A percentile compares a stretch with the other conserved stretches of the same genome.
These are phyloP conservation scores for Mimosa bimucronata DNA, from an alignment of 306 rosid species.

Conservation along the genomic window DNA sequence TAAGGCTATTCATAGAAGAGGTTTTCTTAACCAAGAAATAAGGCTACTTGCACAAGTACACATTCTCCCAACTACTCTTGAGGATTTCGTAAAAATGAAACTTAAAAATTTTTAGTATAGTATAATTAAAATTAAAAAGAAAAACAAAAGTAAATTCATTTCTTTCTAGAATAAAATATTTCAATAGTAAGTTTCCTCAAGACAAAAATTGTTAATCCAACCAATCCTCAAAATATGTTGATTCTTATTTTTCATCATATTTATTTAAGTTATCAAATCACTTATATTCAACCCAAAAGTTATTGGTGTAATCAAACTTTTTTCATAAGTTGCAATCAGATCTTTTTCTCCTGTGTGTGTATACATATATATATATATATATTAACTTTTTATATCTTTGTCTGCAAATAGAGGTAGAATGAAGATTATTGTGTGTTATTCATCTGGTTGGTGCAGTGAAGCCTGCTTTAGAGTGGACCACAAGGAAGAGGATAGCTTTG, in stretches of 20 bases:
- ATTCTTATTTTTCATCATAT: no score
- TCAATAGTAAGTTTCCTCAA: no score
- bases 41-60: background rate
- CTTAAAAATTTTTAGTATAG: no score
- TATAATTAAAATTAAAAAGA: no score
- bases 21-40: background rate
- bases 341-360: no score
- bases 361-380: background rate
- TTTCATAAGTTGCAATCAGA: no score
- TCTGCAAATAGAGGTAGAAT: background rate
- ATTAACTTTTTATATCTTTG: background rate
- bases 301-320: background rate
- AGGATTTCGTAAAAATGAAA: no score
- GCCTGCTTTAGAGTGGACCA: constrained; percentile 84
- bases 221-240: no score
- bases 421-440: background rate
- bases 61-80: background rate
- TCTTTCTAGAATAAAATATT: no score
- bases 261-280: no score
- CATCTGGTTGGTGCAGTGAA: constrained; percentile 53
- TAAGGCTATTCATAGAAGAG: background rate
- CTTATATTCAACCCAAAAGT: background rate
- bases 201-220: no score
- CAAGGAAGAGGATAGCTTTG: constrained; percentile 87
- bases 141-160: no score